phyloP scores from a whole-genome alignment of 2,329 filamentous ascomycete species.

The Phoma herbarum region DNA sequence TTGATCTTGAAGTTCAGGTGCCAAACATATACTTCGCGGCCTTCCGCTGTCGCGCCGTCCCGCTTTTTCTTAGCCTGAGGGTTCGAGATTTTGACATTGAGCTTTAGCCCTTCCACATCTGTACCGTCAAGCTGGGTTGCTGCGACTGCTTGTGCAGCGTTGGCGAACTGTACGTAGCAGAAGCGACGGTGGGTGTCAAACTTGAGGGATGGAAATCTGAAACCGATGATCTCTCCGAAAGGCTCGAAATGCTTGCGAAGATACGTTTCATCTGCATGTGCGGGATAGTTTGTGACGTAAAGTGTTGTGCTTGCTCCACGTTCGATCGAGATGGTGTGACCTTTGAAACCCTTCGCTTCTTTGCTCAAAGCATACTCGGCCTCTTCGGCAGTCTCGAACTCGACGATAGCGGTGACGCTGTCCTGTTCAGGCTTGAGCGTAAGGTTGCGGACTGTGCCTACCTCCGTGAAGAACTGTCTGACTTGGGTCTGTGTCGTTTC shows the following conservation, averaged over 20 bases:
- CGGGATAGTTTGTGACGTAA: constrained; percentile 90
- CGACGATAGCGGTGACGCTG: constrained; percentile 77
- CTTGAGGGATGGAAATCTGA: constrained; percentile 91
- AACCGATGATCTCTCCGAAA: constrained; percentile 82
- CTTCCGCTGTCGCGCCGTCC: constrained; percentile 82
- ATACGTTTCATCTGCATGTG: constrained; percentile 74
- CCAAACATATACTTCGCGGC: constrained; percentile 83
- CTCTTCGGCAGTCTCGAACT: constrained; percentile 84
- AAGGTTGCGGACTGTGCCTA: constrained; percentile 82
- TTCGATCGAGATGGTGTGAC: constrained; percentile 75
- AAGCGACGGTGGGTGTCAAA: constrained; percentile 89
- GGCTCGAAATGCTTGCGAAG: constrained; percentile 70
- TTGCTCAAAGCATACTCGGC: constrained; percentile 81
- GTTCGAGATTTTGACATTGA: constrained; percentile 85
- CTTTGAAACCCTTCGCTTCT: constrained; percentile 80
- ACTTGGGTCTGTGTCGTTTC: constrained; percentile 76
- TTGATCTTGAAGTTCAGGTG: constrained; percentile 84
- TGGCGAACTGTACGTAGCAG: constrained; percentile 92
- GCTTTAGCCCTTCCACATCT: constrained; percentile 70
- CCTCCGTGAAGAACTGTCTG: constrained; percentile 90
- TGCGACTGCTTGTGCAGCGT: constrained; percentile 49
- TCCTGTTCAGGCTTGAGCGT: constrained; percentile 70
- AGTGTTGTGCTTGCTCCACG: constrained; percentile 81
- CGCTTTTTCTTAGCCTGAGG: constrained; percentile 80
- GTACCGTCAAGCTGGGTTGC: constrained; percentile 78